Base-by-base conservation (phyloP, 805 yeast genomes). In the Candida ipomoeae region DNA sequence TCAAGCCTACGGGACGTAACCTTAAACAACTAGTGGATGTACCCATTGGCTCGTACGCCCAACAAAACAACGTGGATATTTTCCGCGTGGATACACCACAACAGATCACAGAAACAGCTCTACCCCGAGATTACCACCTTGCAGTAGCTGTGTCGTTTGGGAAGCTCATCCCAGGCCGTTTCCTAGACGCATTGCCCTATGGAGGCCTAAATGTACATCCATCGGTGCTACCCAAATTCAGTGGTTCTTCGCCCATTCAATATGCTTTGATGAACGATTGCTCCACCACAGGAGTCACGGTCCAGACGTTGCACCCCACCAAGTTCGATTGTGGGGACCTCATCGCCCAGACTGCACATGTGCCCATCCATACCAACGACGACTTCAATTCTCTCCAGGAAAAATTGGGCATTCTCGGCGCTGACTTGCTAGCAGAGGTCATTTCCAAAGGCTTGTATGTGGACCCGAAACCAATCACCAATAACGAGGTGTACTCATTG, bases 61-160 rank as follows among this genome's bases (percentile, higher is more conserved):
- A 51, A 1, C 44, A 56, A 0, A 48, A 69, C 6, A 62, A 62
- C 0, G 51, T 83, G 1, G 61, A 64, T 0, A 49, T 82, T 1
- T 61, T 70, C 7, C 64, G 85, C 36, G 88, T 86, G 0, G 90
- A 84, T 47, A 59, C 74, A 1, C 58, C 64, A 1, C 44, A 55
- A 0, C 53, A 58, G 41, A 51, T 62, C 2, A 20, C 64, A 44
- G 51, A 55, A 0, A 29, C 34, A 2, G 49, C 50, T 17, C 23
- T 40, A 17, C 43, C 52, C 0, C 50, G 63, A 1, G 49, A 64
- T 2, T 84, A 78, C 63, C 80, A 86, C 54, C 62, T 90, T 55
- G 85, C 90, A 0, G 74, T 94, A n/a, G 97, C 98, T 0, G 97
- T 90, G 1, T 89, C 97, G 0, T 94, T 83, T 64, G 99, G 98